phyloP scores from a whole-genome alignment of 129 eudicot genomes.

The Glebionis coronaria region DNA sequence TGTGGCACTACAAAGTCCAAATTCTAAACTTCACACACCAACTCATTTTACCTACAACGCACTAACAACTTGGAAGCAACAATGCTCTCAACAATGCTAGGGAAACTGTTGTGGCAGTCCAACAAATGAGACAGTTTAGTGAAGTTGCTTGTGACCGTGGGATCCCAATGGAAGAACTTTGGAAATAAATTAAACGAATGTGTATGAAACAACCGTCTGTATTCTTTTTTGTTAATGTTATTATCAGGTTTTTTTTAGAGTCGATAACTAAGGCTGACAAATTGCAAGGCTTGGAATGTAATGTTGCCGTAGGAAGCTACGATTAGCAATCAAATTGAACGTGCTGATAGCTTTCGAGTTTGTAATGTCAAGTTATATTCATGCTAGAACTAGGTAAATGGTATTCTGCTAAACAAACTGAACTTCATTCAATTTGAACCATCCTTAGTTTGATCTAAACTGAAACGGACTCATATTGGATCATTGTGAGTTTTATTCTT shows the following conservation, averaged over 20 bases:
- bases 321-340: neutral
- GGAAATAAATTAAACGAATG: constrained; percentile 60
- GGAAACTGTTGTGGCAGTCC: constrained; percentile 76
- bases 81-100: constrained; percentile 93
- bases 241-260: constrained; percentile 2
- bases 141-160: constrained; percentile 89
- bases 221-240: constrained; percentile 12
- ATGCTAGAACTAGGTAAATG: neutral
- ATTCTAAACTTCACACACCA: too few species aligned
- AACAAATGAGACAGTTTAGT: constrained; percentile 77
- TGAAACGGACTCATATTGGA: too few species aligned
- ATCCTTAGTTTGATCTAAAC: neutral
- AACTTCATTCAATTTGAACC: neutral
- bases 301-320: neutral
- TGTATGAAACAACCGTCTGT: neutral
- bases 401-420: neutral
- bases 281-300: constrained; percentile 3
- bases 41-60: too few species aligned
- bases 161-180: constrained; percentile 94
- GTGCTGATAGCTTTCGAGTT: constrained; percentile 8
- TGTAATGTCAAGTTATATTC: constrained; percentile 2
- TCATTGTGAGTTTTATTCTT: too few species aligned
- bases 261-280: neutral
- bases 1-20: too few species aligned
- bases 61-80: constrained; percentile 88